phyloP scores from a whole-genome alignment of 768 basidiomycete species.

The Xerocomellus chrysenteron region DNA sequence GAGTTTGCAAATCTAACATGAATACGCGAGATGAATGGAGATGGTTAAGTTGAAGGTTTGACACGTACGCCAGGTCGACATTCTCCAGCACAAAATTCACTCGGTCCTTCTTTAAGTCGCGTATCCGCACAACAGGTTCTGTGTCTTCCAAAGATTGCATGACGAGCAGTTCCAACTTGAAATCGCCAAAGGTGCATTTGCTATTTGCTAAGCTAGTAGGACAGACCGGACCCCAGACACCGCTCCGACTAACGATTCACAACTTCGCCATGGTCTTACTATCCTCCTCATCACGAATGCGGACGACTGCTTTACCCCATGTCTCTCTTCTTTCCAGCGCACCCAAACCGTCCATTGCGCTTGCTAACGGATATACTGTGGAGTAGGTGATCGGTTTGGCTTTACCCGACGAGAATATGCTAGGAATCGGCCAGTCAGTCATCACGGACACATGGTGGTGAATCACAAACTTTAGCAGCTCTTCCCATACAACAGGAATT shows the following conservation, averaged over 20 bases:
- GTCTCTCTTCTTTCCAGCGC: constrained; percentile 83
- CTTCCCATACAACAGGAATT: constrained; percentile 69
- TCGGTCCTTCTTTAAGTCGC: constrained; percentile 78
- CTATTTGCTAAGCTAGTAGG: not conserved
- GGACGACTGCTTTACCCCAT: constrained; percentile 87
- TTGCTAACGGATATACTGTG: constrained; percentile 66
- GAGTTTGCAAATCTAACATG: constrained; percentile 85
- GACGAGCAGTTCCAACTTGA: constrained; percentile 5
- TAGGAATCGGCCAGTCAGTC: constrained; percentile 27
- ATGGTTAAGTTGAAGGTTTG: not conserved
- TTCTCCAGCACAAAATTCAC: constrained; percentile 94
- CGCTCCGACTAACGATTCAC: constrained; percentile 14
- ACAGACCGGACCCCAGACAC: constrained; percentile 24
- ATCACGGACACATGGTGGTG: not conserved
- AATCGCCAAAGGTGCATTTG: not conserved
- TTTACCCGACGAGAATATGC: constrained; percentile 65
- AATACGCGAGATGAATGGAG: constrained; percentile 12
- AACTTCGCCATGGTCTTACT: constrained; percentile 41
- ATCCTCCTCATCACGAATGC: constrained; percentile 52
- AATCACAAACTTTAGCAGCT: constrained; percentile 56
- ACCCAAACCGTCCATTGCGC: constrained; percentile 61
- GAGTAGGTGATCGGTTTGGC: constrained; percentile 70
- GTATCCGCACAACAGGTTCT: constrained; percentile 77
- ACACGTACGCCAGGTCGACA: constrained; percentile 88
- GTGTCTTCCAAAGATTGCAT: constrained; percentile 39